Evolutionary conservation across 2,329 filamentous ascomycete genomes (phyloP), one percentile per base, ranked within the genome.

Genomic region (Ophiostoma himal-ulmi): DNA sequence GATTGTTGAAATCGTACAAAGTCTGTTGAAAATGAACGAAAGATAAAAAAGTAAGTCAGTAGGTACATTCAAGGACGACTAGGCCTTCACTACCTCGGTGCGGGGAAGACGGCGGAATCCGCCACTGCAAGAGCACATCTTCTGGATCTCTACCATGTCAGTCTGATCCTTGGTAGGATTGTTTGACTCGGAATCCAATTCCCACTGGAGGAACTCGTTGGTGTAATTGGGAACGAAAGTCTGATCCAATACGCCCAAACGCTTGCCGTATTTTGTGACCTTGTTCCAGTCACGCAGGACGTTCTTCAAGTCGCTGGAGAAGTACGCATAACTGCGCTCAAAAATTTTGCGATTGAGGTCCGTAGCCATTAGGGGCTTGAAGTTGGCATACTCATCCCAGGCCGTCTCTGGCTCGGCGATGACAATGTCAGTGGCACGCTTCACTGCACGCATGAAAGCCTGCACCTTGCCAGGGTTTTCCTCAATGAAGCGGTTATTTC

Each of bases 271-370:
- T 73, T 83, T 84, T 65, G 91, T 93, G 13, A 93, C 91, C 83
- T 93, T 93, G 71, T 83, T 79, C 91, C 91, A 93, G 80, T 93
- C 91, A 67, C 91, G 86, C 69, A 79, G 75, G 6, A 93, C 90
- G 74, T 93, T 93, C 68, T 72, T 67, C 17, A 72, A 34, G 52
- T 72, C 71, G 13, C 41, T 85, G 91, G 87, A 91, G 78, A 93
- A 91, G 83, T 92, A 93, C 26, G 90, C 90, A 75, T 87, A 93
- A 75, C 88, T 91, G 72, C 90, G 88, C 83, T 93, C 90, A 76
- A 91, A 93, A 79, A 93, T 92, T 84, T 92, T 92, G 75, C 86
- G 85, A 82, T 93, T 92, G 70, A 92, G 85, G 1, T 81, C 76
- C 0, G 87, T 87, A 62, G 83, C 86, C 88, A 93, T 90, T 74